phyloP scores from a whole-genome alignment of 495 filamentous ascomycete genomes.

The Lineolata rhizophorae region DNA sequence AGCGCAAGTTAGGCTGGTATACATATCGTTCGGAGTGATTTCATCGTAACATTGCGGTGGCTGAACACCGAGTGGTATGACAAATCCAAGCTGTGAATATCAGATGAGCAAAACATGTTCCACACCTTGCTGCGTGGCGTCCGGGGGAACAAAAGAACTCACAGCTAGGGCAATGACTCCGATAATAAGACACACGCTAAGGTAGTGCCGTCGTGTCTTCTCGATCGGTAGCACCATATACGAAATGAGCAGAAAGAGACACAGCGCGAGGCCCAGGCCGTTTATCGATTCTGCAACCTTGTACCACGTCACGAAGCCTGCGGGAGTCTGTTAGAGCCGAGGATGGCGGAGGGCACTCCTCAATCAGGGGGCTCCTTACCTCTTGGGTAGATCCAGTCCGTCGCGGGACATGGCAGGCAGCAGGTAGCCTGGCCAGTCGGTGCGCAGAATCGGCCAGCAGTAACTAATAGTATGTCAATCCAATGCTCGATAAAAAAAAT shows the following conservation, averaged over 20 bases:
- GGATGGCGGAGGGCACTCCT: too few species aligned
- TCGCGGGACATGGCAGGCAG: slow-evolving; percentile 78
- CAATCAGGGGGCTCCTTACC: slow-evolving; percentile 20
- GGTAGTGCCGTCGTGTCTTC: slow-evolving; percentile 76
- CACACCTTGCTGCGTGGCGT: background rate
- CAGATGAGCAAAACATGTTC: slow-evolving; percentile 9
- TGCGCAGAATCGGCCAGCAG: slow-evolving; percentile 42
- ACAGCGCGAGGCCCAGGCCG: slow-evolving; percentile 47
- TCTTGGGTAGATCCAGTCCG: slow-evolving; percentile 66
- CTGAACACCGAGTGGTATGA: slow-evolving; percentile 65
- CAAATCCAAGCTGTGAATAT: slow-evolving; percentile 48
- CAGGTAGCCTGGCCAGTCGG: slow-evolving; percentile 31
- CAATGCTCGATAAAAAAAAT: too few species aligned
- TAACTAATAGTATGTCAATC: slow-evolving; percentile 28
- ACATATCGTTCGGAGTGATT: slow-evolving; percentile 91
- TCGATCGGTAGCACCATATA: slow-evolving; percentile 71
- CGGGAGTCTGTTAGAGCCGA: slow-evolving; percentile 10
- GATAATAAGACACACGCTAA: slow-evolving; percentile 66
- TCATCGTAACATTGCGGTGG: slow-evolving; percentile 67
- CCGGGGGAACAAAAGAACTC: slow-evolving; percentile 15
- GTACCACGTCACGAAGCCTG: slow-evolving; percentile 42
- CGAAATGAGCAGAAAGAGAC: slow-evolving; percentile 57
- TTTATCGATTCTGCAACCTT: slow-evolving; percentile 56
- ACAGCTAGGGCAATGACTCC: slow-evolving; percentile 60
- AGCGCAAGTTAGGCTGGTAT: slow-evolving; percentile 57